A percentile compares a stretch with the other conserved stretches of the same genome.
Evolutionary conservation across 768 basidiomycete species (phyloP).

Genomic region (Lactarius tabidus): DNA sequence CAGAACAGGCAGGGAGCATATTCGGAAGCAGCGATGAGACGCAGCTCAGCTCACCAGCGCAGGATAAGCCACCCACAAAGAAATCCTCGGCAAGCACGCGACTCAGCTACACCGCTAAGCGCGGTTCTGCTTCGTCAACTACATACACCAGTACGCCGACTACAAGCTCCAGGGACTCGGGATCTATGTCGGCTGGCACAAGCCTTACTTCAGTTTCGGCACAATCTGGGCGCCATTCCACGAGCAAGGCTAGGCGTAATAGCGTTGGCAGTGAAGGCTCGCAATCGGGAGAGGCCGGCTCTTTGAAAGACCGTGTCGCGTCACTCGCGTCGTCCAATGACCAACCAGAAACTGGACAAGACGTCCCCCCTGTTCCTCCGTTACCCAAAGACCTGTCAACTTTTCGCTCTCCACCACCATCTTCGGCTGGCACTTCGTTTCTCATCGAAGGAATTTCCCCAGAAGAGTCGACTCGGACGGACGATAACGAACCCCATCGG

Average conservation of each 20-base stretch:
- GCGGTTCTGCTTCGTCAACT: slow-evolving; percentile 86
- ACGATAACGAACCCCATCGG: slow-evolving; percentile 47
- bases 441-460: slow-evolving; percentile 40
- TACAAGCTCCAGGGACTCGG: slow-evolving; percentile 81
- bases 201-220: slow-evolving; percentile 74
- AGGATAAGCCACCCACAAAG: slow-evolving; percentile 71
- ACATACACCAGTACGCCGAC: slow-evolving; percentile 75
- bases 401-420: slow-evolving; percentile 67
- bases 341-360: slow-evolving; percentile 46
- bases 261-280: slow-evolving; percentile 83
- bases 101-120: slow-evolving; percentile 78
- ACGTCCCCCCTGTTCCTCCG: slow-evolving; percentile 91
- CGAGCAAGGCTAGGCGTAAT: slow-evolving; percentile 60
- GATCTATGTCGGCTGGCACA: slow-evolving; percentile 73
- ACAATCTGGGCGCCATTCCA: slow-evolving; percentile 68
- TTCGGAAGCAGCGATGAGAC: slow-evolving; percentile 52
- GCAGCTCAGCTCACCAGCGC: slow-evolving; percentile 37
- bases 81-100: slow-evolving; percentile 51
- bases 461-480: slow-evolving; percentile 35
- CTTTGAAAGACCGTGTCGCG: slow-evolving; percentile 64
- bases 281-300: slow-evolving; percentile 62
- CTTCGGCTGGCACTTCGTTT: slow-evolving; percentile 52
- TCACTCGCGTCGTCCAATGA: slow-evolving; percentile 59
- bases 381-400: slow-evolving; percentile 85
- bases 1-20: slow-evolving; percentile 46